Conservation (phyloP, 2,329 filamentous ascomycete species). For the Phoma sp. region DNA sequence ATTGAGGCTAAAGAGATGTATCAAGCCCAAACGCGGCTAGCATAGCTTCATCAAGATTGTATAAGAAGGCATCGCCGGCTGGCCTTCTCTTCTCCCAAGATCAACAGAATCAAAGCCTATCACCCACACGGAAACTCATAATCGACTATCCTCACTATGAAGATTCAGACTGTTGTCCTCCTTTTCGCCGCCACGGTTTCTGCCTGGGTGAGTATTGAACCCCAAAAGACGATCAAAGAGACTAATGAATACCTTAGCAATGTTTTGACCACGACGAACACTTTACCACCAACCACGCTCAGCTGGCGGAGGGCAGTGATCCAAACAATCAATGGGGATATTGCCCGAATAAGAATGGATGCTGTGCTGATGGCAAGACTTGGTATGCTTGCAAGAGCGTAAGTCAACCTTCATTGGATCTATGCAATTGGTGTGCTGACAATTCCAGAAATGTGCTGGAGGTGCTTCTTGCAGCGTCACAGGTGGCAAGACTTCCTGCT, state of each 20-base stretch:
- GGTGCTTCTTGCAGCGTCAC: neutral
- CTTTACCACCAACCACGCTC: neutral
- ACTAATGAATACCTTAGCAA: neutral
- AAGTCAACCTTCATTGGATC: neutral
- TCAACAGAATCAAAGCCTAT: neutral
- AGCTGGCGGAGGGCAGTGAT: neutral
- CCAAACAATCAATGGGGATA: neutral
- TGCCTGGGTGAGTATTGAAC: neutral
- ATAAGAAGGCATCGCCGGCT: no score
- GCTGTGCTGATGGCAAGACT: neutral
- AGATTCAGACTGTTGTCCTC: neutral
- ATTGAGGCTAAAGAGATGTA: no score
- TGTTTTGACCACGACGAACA: neutral
- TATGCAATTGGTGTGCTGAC: neutral
- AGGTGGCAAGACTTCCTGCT: neutral
- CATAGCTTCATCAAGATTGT: no score
- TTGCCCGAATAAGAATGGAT: neutral
- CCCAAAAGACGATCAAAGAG: neutral
- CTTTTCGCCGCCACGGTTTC: neutral
- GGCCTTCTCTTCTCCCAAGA: no score
- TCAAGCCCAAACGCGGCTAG: no score
- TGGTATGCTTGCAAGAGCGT: neutral
- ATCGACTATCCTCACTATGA: neutral
- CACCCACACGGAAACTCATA: neutral
- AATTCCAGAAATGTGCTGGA: neutral